A percentile compares a stretch with the other conserved stretches of the same genome.
These are phyloP conservation scores for Mariannaea sp. DNA, from an alignment of 2,329 filamentous ascomycete species.

Conservation along the genomic window DNA sequence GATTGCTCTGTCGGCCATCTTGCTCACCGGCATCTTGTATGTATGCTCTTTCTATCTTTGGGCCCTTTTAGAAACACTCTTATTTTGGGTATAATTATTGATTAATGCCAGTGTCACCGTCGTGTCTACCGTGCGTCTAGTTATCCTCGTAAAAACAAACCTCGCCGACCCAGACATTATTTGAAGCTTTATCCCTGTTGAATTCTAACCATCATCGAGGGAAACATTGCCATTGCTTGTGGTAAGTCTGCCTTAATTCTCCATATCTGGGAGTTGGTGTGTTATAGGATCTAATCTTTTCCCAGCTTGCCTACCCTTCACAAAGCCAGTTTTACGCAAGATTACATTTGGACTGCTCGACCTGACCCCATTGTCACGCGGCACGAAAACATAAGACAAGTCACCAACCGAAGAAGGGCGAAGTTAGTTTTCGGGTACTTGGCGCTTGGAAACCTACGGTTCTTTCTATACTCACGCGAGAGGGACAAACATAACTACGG, in stretches of 20 bases:
- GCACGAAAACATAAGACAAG: neutral
- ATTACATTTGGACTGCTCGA: neutral
- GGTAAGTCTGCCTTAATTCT: constrained; percentile 16
- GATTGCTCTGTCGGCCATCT: constrained; percentile 23
- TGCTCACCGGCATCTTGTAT: constrained; percentile 7
- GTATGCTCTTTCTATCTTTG: neutral
- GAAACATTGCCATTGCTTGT: constrained; percentile 33
- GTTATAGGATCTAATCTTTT: neutral
- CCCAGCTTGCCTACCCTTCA: constrained; percentile 3
- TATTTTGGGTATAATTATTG: no score
- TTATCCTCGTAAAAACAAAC: constrained; percentile 15
- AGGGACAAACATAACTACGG: neutral
- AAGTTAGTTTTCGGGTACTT: neutral
- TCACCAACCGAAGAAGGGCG: neutral
- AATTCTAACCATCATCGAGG: constrained; percentile 35
- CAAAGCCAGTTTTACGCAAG: constrained; percentile 1
- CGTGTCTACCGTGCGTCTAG: neutral
- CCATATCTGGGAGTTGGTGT: no score
- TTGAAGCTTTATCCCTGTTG: constrained; percentile 32
- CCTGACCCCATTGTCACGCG: neutral
- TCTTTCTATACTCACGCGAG: neutral
- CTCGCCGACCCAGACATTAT: constrained; percentile 31
- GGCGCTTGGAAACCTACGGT: constrained; percentile 1
- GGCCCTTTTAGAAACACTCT: no score
- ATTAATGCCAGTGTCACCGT: constrained; percentile 12